Base-by-base conservation (phyloP, 192 early-diverging fungal species). In the Coemansia sp. region DNA sequence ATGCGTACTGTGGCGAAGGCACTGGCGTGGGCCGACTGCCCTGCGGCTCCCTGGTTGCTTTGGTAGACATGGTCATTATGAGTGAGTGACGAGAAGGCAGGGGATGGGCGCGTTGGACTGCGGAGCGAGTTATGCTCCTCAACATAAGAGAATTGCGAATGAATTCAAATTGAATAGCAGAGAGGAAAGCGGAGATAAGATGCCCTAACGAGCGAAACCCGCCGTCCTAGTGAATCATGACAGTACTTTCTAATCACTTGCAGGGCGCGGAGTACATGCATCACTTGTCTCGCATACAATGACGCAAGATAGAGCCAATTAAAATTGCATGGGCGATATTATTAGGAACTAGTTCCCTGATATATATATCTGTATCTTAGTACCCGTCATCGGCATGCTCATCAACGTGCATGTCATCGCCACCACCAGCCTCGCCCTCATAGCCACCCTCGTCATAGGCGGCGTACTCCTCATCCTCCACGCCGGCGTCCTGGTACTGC, bases 401-500 rank as follows among this genome's bases (percentile, higher is more conserved):
- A 8, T 55, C 52, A 14, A n/a, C 52, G 13, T 26, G 14, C 52
- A 55, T 55, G n/a, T 65, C 45, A 13, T 14, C 38, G 6, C 20
- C 47, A 16, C 37, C 52, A 35, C 47, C 25, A 7, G 31, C 33
- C 37, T 65, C 63, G 34, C 37, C 53, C 52, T 55, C 28, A 26
- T 55, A 55, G 50, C 25, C 50, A 52, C 50, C 50, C 50, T 52
- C 43, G 23, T 60, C 57, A 16, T 47, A 18, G 41, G 35, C 10
- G 16, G 28, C 31, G 10, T 52, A 35, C 48, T 64, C 45, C 26
- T 25, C 59, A 23, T 41, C 41, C 6, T 41, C 21, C 36, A 28
- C 18, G 36, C 59, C 41, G 57, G 90, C 91, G 42, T 92, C 90
- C 85, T 93, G 91, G 85, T 93, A 93, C 89, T 98, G 96, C 83